Evolutionary conservation across 345 rosid genomes (phyloP), one percentile per base, ranked within the genome.

Genomic region (Trapa incisa): DNA sequence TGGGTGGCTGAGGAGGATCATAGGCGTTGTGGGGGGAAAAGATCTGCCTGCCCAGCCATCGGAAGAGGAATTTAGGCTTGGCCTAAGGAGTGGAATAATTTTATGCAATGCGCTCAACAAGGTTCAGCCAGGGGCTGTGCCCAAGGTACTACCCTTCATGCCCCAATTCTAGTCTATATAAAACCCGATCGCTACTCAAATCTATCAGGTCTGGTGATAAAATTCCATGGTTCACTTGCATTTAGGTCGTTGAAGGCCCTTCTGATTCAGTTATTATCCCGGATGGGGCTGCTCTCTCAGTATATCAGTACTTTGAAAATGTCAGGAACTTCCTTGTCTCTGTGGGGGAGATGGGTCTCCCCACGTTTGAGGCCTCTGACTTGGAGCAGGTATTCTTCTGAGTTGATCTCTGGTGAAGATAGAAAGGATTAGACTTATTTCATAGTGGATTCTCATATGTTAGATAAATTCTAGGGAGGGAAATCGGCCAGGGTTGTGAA

Each of bases 221-320:
- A 22, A 22, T 63, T 42, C 60, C 6, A 15, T 38, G 48, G 53
- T 17, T 42, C 39, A 37, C 65, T 45, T 38, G 32, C 29, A 43
- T 62, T 62, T 54, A 90, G 96, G 91, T 93, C 11, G 92, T 93
- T 33, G 97, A 90, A 73, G 88, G 87, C 45, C 89, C 91, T 0
- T 72, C 80, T 42, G 96, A 93, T 70, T 81, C 90, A 65, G 87
- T 77, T 52, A 67, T 78, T 54, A 67, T 82, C 54, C 87, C 88
- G 5, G 98, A 93, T 75, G 98, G 98, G 54, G 96, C 92, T 14
- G 92, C 96, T 53, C 85, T 93, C 47, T 93, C 96, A 11, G 97
- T 89, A 63, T 90, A 75, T 68, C 97, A 88, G 50, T 88, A 93
- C 76, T 93, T 88, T 70, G 98, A 93, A 66, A 93, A 93, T 74